Percentiles rank a stretch among this genome's conserved stretches.
Evolutionary conservation across 2,329 filamentous ascomycete genomes (phyloP).

Genomic region (Sporothrix globosa): DNA sequence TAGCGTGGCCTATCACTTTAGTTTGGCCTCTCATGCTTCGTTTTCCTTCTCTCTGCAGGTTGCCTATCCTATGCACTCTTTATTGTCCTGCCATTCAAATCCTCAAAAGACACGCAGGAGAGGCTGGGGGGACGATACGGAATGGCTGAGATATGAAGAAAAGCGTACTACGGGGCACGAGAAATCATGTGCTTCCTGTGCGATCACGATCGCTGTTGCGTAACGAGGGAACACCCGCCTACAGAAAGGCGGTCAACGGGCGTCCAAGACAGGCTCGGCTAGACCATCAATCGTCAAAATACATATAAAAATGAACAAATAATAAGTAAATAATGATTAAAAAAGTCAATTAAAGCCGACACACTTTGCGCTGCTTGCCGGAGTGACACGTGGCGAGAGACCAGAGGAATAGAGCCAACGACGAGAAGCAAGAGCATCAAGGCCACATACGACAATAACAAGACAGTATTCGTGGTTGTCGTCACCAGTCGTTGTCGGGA

Average conservation of each 20-base stretch:
- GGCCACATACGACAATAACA: background rate
- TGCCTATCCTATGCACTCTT: background rate
- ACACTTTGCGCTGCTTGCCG: background rate
- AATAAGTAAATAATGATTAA: too few relatives aligned
- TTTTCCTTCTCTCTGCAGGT: background rate
- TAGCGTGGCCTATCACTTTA: conserved; percentile 20
- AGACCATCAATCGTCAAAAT: background rate
- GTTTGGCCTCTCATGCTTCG: background rate
- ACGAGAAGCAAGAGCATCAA: background rate
- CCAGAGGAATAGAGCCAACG: background rate
- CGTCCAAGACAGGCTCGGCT: background rate
- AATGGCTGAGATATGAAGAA: background rate
- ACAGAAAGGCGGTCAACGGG: background rate
- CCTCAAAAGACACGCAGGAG: background rate
- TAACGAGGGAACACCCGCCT: background rate
- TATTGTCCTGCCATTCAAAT: too few relatives aligned
- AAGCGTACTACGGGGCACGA: conserved; percentile 8
- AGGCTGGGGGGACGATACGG: background rate
- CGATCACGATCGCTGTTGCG: background rate
- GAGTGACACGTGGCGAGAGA: background rate
- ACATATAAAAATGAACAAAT: too few relatives aligned
- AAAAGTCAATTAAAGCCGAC: background rate
- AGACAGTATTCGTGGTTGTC: background rate
- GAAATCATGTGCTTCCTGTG: conserved; percentile 27
- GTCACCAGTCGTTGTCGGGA: background rate